These are phyloP conservation scores for Fusarium globosum DNA, from an alignment of 2,329 filamentous ascomycete genomes.

Conservation along the genomic window DNA sequence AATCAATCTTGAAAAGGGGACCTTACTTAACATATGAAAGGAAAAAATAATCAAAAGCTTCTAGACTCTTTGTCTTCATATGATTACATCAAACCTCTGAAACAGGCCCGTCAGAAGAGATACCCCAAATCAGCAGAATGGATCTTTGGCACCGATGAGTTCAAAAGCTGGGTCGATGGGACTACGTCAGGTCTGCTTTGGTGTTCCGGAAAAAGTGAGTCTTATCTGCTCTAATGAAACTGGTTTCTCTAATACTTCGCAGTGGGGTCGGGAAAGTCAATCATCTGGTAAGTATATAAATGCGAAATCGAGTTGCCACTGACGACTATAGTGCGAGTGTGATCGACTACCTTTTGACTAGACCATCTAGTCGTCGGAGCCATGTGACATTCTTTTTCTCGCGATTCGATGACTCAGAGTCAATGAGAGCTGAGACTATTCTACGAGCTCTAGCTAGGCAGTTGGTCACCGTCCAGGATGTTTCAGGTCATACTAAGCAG, in stretches of 20 bases:
- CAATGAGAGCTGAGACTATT: fast-evolving
- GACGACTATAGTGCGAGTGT: not conserved
- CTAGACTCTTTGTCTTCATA: constrained; percentile 45
- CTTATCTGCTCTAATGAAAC: too few species aligned
- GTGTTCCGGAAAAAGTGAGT: constrained; percentile 49
- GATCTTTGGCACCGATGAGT: constrained; percentile 43
- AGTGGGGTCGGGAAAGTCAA: constrained; percentile 48
- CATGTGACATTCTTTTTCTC: fast-evolving
- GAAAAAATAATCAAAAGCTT: constrained; percentile 37
- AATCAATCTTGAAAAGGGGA: fast-evolving
- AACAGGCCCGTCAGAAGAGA: constrained; percentile 45
- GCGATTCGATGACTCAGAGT: not conserved
- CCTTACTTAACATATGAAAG: not conserved
- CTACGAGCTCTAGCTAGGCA: not conserved
- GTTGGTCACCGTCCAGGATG: fast-evolving
- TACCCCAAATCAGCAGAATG: constrained; percentile 43
- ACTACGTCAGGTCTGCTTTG: constrained; percentile 33
- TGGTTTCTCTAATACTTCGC: fast-evolving
- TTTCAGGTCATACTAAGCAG: fast-evolving
- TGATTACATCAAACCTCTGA: constrained; percentile 40
- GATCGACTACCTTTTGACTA: not conserved
- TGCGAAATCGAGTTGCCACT: fast-evolving
- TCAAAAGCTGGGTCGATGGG: constrained; percentile 38
- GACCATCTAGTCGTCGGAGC: fast-evolving
- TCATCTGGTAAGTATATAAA: not conserved